Percentiles rank a stretch among this genome's conserved stretches.
These are phyloP conservation scores for Elsinoe necatrix DNA, from an alignment of 2,329 filamentous ascomycete species.

Conservation along the genomic window DNA sequence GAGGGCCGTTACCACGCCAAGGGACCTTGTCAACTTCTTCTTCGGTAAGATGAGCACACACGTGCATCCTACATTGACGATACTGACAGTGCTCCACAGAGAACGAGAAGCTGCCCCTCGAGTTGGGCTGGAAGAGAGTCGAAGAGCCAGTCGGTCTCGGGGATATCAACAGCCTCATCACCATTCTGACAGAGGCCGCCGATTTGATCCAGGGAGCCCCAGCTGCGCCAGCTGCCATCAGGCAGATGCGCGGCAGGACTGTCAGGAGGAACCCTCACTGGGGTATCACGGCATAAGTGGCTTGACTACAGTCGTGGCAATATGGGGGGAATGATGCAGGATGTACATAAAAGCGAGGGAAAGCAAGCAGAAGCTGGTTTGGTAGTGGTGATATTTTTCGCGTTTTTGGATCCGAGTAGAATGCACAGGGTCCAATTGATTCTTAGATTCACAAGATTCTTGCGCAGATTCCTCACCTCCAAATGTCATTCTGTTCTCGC, in stretches of 20 bases:
- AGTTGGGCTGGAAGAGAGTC: neutral
- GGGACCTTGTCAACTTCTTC: neutral
- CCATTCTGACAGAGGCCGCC: neutral
- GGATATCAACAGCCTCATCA: neutral
- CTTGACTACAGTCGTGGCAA: neutral
- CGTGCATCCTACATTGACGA: no score
- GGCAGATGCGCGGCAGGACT: neutral
- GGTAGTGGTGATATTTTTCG: neutral
- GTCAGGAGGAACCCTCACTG: slow-evolving; percentile 2
- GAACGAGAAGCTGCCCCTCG: neutral
- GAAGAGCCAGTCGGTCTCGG: neutral
- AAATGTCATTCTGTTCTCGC: no score
- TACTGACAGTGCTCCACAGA: neutral
- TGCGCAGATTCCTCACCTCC: no score
- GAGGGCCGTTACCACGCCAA: neutral
- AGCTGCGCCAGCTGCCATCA: neutral
- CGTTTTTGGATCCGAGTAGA: no score
- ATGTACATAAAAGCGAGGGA: no score
- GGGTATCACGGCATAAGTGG: neutral
- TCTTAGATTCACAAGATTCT: no score
- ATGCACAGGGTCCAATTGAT: no score
- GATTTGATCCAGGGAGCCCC: neutral
- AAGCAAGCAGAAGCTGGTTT: no score
- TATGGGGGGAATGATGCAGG: neutral
- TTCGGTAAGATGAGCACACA: neutral